Evolutionary conservation across 805 yeast species (phyloP), one percentile per base, ranked within the genome.

Genomic region (Starmerella vaccinii): DNA sequence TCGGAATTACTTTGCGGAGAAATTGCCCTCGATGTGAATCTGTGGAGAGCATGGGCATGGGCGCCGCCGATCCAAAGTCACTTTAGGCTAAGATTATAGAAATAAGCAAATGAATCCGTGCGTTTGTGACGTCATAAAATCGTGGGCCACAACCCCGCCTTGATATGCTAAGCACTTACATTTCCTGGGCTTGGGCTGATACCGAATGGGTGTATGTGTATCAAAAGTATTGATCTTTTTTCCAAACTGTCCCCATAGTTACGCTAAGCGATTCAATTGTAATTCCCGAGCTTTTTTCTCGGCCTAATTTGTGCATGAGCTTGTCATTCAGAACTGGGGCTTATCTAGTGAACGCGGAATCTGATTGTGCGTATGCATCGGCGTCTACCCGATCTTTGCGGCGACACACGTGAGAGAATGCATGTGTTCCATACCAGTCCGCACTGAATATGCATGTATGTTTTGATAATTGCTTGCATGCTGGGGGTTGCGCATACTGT

Each of bases 1-100:
- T 37, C 40, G 40, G 40, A 37, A 30, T 12, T 30, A 13, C 19
- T 37, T 19, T 37, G 40, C 40, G 40, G 40, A 37, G 40, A 37
- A 37, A 37, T 21, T 19, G 40, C 12, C n/a, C 26, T 37, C n/a
- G 40, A 19, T 19, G 23, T 19, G 18, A 19, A 4, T 5, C 18
- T n/a, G 23, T 18, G 38, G 23, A 34, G 23, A 7, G 21, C 38
- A 18, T 34, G 23, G 38, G 38, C 10, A 34, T 8, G 38, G 6
- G 38, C 18, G 38, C 15, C 10, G 23, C 6, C 8, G 23, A 34
- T 34, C 19, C 2, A 34, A 30, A 30, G 33, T 30, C 33, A 30
- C 33, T 30, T 34, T 8, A 9, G 38, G 38, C 38, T 18, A 8
- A 9, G 35, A 7, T 8, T n/a, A 7, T 21, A 18, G 22, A 7